Percentiles rank a stretch among this genome's conserved stretches.
phyloP scores from a whole-genome alignment of 192 early-diverging fungal genomes.

The Kappamyces sp. region DNA sequence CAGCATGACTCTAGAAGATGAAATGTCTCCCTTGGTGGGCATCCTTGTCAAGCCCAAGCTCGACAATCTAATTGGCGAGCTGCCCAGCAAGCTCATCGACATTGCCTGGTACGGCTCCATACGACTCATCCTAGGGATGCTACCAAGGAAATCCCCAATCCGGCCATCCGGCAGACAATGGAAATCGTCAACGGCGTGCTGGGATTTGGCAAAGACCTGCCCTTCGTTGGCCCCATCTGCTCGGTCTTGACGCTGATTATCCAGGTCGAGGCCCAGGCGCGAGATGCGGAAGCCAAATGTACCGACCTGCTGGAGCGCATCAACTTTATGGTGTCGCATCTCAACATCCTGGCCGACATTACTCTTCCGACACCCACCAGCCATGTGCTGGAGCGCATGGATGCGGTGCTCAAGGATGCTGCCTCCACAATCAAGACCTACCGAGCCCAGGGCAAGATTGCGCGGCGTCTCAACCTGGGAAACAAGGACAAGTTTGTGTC shows the following conservation, averaged over 20 bases:
- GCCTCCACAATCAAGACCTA: conserved; percentile 41
- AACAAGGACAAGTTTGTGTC: conserved; percentile 41
- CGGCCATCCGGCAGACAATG: conserved; percentile 9
- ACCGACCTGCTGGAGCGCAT: conserved; percentile 48
- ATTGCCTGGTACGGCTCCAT: no score
- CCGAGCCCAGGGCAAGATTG: conserved; percentile 43
- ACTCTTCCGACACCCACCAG: conserved; percentile 26
- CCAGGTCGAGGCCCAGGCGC: conserved; percentile 40
- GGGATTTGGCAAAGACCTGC: conserved; percentile 23
- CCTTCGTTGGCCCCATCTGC: conserved; percentile 50
- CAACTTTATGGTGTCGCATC: conserved; percentile 49
- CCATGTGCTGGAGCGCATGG: conserved; percentile 36
- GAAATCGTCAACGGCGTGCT: conserved; percentile 10
- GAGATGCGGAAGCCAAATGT: conserved; percentile 48
- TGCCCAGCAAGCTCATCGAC: no score
- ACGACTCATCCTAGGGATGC: no score
- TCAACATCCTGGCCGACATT: conserved; percentile 41
- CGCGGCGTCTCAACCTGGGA: conserved; percentile 41
- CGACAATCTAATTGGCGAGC: no score
- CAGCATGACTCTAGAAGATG: no score
- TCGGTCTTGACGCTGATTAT: conserved; percentile 48
- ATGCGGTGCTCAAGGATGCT: conserved; percentile 33
- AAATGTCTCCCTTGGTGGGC: no score
- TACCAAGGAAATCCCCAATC: conserved; percentile 7
- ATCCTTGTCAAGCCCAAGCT: no score